Conservation (phyloP, 768 basidiomycete genomes). For the Cystobasidium ongulense region DNA sequence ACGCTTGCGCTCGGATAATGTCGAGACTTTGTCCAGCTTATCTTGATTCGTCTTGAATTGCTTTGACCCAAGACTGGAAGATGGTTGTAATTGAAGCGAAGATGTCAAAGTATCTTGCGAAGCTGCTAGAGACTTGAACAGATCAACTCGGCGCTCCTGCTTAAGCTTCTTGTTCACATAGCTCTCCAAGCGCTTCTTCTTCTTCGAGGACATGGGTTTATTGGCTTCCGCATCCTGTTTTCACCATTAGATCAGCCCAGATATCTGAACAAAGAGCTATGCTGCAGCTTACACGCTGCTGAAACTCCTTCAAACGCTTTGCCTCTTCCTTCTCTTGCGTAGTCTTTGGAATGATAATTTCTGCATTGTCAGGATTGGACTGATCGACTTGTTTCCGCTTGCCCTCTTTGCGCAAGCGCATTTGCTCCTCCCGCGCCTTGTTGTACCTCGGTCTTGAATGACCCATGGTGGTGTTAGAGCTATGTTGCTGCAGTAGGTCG, state of each 20-base stretch:
- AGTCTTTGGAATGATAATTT: constrained; percentile 30
- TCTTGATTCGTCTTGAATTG: constrained; percentile 50
- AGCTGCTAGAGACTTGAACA: constrained; percentile 72
- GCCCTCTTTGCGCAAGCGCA: constrained; percentile 17
- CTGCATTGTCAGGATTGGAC: constrained; percentile 11
- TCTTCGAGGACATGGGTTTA: constrained; percentile 60
- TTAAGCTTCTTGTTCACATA: constrained; percentile 92
- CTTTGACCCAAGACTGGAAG: constrained; percentile 74
- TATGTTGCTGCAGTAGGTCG: background rate
- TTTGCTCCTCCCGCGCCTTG: constrained; percentile 30
- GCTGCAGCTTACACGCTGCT: constrained; percentile 2
- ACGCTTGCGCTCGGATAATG: constrained; percentile 32
- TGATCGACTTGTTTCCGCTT: constrained; percentile 32
- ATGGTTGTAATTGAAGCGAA: constrained; percentile 61
- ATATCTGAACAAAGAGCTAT: background rate
- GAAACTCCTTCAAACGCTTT: background rate
- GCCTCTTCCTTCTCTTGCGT: constrained; percentile 7
- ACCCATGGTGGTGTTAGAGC: constrained; percentile 22
- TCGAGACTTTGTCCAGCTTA: constrained; percentile 34
- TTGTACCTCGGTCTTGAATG: constrained; percentile 36
- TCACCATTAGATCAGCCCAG: background rate
- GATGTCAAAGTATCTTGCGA: constrained; percentile 62
- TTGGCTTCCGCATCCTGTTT: background rate
- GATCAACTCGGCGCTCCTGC: constrained; percentile 68
- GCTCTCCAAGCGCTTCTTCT: constrained; percentile 78